Conservation (phyloP, 306 rosid species). For the Begonia peltatifolia region DNA sequence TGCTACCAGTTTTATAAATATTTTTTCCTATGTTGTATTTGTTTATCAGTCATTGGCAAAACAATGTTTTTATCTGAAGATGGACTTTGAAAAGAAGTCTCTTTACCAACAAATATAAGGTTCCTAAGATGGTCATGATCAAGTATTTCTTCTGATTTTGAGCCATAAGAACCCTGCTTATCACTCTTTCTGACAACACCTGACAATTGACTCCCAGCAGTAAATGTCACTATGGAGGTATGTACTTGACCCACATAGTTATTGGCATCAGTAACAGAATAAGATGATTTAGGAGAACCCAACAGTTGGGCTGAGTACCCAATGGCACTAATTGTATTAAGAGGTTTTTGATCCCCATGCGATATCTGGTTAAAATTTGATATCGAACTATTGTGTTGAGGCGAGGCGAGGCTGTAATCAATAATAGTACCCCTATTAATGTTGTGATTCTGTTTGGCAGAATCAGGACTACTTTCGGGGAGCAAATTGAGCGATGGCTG, state of each 20-base stretch:
- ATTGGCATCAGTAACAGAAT: conserved; percentile 18
- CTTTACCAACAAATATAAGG: too few species aligned
- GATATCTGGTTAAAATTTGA: conserved; percentile 20
- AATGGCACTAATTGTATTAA: conserved; percentile 9
- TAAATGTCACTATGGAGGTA: conserved; percentile 19
- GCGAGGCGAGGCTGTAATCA: conserved; percentile 33
- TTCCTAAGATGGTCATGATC: conserved; percentile 1
- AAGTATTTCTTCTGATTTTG: conserved; percentile 9
- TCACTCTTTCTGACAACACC: conserved; percentile 13
- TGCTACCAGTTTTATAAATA: too few species aligned
- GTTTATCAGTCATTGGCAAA: too few species aligned
- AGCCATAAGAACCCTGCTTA: conserved; percentile 15
- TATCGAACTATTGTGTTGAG: conserved; percentile 28
- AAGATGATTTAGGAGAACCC: conserved; percentile 16
- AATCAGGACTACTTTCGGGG: conserved; percentile 23
- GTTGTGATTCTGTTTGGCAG: conserved; percentile 32
- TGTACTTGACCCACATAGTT: conserved; percentile 21
- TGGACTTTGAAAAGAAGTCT: background rate
- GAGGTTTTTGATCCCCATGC: conserved; percentile 20
- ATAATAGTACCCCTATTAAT: conserved; percentile 22
- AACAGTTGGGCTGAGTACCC: conserved; percentile 23
- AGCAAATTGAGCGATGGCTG: conserved; percentile 32
- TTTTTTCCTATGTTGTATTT: too few species aligned
- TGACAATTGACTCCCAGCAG: conserved; percentile 22
- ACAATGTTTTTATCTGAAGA: too few species aligned